These are phyloP conservation scores for Enterospora canceri DNA, from an alignment of 371 early-diverging fungal species.

Conservation along the genomic window DNA sequence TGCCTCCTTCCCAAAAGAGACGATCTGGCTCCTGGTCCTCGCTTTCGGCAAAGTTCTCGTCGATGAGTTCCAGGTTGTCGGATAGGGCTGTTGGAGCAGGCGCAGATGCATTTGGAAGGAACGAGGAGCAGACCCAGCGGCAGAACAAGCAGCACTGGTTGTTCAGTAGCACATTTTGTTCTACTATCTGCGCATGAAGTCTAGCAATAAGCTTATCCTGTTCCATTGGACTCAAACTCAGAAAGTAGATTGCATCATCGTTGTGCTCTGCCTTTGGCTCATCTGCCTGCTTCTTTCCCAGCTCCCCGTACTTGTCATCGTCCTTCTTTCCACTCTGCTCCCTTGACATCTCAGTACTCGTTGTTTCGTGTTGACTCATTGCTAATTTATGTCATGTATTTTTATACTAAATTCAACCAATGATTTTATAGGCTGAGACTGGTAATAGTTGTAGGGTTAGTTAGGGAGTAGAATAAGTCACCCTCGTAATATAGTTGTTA, in stretches of 20 bases:
- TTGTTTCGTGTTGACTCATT: not conserved
- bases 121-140: not conserved
- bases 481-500: no score
- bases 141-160: not conserved
- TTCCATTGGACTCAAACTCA: not conserved
- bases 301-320: not conserved
- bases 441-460: not conserved
- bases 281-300: not conserved
- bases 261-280: not conserved
- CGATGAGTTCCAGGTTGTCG: not conserved
- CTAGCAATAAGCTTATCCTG: not conserved
- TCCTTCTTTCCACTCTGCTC: not conserved
- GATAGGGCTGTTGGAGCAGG: constrained; percentile 1
- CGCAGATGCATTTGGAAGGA: not conserved
- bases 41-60: not conserved
- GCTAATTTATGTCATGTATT: not conserved
- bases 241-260: not conserved
- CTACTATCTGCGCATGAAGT: not conserved
- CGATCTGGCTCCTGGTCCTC: not conserved
- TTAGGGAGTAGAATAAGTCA: not conserved
- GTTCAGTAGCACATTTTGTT: not conserved
- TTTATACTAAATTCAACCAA: not conserved
- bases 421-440: not conserved
- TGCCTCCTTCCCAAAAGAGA: not conserved
- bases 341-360: not conserved